Conservation (phyloP, 441 rosid species). For the Adansonia madagascariensis region DNA sequence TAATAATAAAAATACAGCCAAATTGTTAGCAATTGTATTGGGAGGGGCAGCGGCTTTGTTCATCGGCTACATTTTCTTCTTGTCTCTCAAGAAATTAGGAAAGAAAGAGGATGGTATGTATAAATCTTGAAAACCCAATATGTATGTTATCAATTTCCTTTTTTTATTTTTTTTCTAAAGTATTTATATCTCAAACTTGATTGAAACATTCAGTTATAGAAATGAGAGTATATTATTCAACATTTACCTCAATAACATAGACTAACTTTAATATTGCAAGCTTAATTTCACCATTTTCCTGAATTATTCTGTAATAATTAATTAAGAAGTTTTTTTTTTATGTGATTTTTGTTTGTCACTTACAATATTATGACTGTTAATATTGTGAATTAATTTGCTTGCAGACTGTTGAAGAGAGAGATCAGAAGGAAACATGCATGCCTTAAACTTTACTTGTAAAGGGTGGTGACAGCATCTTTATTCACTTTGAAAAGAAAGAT, state of each 20-base stretch:
- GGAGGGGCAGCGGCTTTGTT: constrained; percentile 64
- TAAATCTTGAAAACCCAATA: background rate
- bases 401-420: background rate
- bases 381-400: background rate
- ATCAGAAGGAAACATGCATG: background rate
- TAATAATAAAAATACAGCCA: constrained; percentile 31
- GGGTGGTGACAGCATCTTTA: background rate
- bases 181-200: background rate
- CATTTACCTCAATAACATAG: background rate
- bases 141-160: background rate
- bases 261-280: background rate
- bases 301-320: background rate
- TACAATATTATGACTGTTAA: background rate
- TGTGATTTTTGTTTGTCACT: background rate
- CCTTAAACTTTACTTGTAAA: background rate
- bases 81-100: constrained; percentile 40
- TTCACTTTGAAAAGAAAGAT: background rate
- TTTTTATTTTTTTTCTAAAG: background rate
- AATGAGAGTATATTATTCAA: too few relatives aligned
- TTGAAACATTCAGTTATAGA: background rate
- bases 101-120: constrained; percentile 50
- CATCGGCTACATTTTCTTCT: constrained; percentile 42
- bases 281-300: background rate
- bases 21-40: constrained; percentile 56
- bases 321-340: background rate